phyloP scores from a whole-genome alignment of 1,284 basidiomycete species.

The Ceratobasidium sp. region DNA sequence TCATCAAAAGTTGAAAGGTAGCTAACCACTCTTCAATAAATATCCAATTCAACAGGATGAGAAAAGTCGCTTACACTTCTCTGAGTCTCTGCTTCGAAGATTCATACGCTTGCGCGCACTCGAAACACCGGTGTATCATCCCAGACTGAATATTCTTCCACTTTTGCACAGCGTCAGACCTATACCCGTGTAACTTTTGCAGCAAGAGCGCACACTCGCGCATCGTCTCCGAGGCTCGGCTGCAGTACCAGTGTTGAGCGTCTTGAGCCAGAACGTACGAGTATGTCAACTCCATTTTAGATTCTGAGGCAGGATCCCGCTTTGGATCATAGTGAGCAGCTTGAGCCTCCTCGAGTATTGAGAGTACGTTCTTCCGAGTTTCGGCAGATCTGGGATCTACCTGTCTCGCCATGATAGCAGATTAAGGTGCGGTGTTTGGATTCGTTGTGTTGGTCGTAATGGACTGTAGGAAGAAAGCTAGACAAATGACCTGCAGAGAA shows the following conservation, averaged over 20 bases:
- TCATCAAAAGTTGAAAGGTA: slow-evolving; percentile 48
- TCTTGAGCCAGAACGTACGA: slow-evolving; percentile 32
- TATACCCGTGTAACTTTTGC: slow-evolving; percentile 82
- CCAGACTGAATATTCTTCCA: slow-evolving; percentile 73
- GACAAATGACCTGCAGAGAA: neutral
- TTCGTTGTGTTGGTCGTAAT: too few relatives aligned
- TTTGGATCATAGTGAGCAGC: neutral
- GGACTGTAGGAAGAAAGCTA: neutral
- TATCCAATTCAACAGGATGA: neutral
- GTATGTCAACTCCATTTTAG: slow-evolving; percentile 29
- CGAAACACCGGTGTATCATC: slow-evolving; percentile 72
- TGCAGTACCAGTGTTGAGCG: slow-evolving; percentile 77
- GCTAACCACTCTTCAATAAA: slow-evolving; percentile 22
- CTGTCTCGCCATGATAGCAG: slow-evolving; percentile 1
- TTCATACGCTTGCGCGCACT: slow-evolving; percentile 76
- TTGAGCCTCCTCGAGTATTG: slow-evolving; percentile 20
- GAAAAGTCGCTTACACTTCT: slow-evolving; percentile 69
- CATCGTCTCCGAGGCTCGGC: slow-evolving; percentile 65
- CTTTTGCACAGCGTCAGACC: slow-evolving; percentile 66
- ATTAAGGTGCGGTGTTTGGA: neutral
- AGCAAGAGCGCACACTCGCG: slow-evolving; percentile 80
- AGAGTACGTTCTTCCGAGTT: slow-evolving; percentile 20
- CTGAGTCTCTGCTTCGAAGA: slow-evolving; percentile 72
- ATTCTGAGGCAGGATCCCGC: slow-evolving; percentile 2
- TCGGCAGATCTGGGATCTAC: slow-evolving; percentile 19